Evolutionary conservation across 2,329 filamentous ascomycete species (phyloP), one percentile per base, ranked within the genome.

Genomic region (Colletotrichum australisinense): DNA sequence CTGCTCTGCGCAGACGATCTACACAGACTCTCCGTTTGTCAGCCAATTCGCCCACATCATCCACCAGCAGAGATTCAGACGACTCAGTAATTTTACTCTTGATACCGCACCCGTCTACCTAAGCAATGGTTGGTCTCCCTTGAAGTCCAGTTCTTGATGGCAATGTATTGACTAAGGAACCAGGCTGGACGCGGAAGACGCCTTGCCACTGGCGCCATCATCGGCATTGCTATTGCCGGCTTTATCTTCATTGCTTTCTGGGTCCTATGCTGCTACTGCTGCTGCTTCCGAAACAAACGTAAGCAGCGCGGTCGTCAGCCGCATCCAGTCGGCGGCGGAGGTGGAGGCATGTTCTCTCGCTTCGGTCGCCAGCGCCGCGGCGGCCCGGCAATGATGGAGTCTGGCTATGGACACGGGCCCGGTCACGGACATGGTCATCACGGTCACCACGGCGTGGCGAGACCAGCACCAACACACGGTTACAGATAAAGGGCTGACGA

Each of bases 201-300:
- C 57, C 68, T 74, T n/a, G 74, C 74, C 19, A 74, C 72, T 16
- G 72, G 74, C 28, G 74, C 68, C 12, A 73, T 75, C 35, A 38
- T 75, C 53, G 74, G 74, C 14, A 73, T 75, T 30, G 74, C 72
- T 58, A 75, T 75, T 12, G 72, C 68, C 26, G 68, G 72, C 7
- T 74, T 74, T 22, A 5, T 74, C 22, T 73, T 75, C 12, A 35
- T 70, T 28, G 64, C 66, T 22, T 67, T 74, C 46, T 66, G 56
- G 46, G 49, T 38, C 5, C 53, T 73, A 7, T 75, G 74, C 46
- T 72, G 65, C 58, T 74, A 74, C 35, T 75, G 68, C 46, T 75
- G 74, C 19, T 75, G 72, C 35, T 75, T 75, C 62, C 66, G 74
- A 42, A 75, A 72, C 49, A 72, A 66, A 24, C 71, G 67, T 8